These are phyloP conservation scores for Catharanthus roseus DNA, from an alignment of 257 asterid species.

Conservation along the genomic window DNA sequence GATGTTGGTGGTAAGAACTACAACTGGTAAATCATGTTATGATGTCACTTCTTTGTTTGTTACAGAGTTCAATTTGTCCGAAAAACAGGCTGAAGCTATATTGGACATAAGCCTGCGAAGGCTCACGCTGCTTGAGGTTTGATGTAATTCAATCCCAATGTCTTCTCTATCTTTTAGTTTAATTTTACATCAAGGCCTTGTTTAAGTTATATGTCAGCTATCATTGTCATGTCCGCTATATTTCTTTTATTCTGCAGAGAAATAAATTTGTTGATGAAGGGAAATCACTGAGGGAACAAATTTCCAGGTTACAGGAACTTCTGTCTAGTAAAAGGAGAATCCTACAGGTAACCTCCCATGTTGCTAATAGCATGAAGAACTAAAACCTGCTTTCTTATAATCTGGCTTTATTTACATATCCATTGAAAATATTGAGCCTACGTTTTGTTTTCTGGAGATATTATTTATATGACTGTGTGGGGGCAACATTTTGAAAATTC, in stretches of 20 bases:
- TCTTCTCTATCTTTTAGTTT: neutral
- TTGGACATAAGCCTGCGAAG: conserved; percentile 92
- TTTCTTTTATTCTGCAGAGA: conserved; percentile 46
- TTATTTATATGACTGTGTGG: neutral
- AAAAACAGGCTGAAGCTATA: conserved; percentile 93
- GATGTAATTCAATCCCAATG: neutral
- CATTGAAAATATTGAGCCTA: neutral
- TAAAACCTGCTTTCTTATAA: neutral
- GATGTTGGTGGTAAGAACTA: conserved; percentile 1
- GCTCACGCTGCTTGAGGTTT: conserved; percentile 88
- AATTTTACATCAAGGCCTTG: conserved; percentile 1
- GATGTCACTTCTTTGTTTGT: conserved; percentile 10
- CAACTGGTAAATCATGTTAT: neutral
- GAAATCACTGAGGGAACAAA: conserved; percentile 61
- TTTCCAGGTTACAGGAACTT: conserved; percentile 71
- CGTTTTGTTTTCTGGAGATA: neutral
- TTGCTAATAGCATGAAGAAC: neutral
- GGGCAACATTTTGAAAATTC: too few relatives aligned
- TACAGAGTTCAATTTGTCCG: conserved; percentile 77
- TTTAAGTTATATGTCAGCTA: neutral
- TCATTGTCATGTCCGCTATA: neutral
- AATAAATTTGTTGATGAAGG: conserved; percentile 86
- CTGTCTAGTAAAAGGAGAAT: conserved; percentile 73
- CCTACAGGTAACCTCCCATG: conserved; percentile 55
- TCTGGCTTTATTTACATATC: neutral